These are phyloP conservation scores for Pseudisothecium myosuroides DNA, from an alignment of 225 moss, liverwort and hornwort species.

Conservation along the genomic window DNA sequence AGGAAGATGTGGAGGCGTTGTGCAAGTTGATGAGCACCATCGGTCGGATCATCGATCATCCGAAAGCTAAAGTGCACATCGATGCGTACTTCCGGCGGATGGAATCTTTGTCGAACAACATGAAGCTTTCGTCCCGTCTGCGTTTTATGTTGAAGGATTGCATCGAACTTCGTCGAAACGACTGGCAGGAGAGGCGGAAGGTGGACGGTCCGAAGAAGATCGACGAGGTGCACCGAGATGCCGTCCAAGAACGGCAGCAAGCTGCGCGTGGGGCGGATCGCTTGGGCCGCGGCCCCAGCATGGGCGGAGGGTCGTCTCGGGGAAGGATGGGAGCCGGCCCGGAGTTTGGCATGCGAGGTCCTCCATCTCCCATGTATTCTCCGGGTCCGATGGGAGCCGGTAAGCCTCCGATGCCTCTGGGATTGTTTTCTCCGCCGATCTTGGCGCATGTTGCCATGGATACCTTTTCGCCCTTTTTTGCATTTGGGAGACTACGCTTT, in stretches of 20 bases:
- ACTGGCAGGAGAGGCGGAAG: slow-evolving; percentile 92
- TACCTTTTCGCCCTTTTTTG: neutral
- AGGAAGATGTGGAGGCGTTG: slow-evolving; percentile 96
- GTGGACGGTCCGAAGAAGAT: slow-evolving; percentile 98
- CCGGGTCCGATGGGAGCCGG: slow-evolving; percentile 59
- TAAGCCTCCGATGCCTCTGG: slow-evolving; percentile 8
- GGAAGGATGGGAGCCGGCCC: slow-evolving; percentile 52
- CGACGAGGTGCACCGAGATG: slow-evolving; percentile 93
- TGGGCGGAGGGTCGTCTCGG: slow-evolving; percentile 43
- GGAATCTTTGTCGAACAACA: slow-evolving; percentile 64
- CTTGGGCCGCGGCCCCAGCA: slow-evolving; percentile 47
- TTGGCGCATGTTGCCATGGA: neutral
- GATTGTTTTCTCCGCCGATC: neutral
- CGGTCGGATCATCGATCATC: slow-evolving; percentile 83
- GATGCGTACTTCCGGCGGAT: slow-evolving; percentile 87
- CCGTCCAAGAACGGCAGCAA: slow-evolving; percentile 84
- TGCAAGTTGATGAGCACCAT: slow-evolving; percentile 99
- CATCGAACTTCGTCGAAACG: slow-evolving; percentile 78
- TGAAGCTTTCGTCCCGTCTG: slow-evolving; percentile 77
- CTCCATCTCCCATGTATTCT: slow-evolving; percentile 65
- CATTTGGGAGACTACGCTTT: neutral
- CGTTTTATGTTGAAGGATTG: slow-evolving; percentile 91
- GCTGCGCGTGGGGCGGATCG: slow-evolving; percentile 67
- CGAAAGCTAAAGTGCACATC: slow-evolving; percentile 83
- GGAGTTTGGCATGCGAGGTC: slow-evolving; percentile 70